Percentiles rank a stretch among this genome's conserved stretches.
These are phyloP conservation scores for Pseudognaphalium luteoalbum DNA, from an alignment of 129 eudicot genomes.

Conservation along the genomic window DNA sequence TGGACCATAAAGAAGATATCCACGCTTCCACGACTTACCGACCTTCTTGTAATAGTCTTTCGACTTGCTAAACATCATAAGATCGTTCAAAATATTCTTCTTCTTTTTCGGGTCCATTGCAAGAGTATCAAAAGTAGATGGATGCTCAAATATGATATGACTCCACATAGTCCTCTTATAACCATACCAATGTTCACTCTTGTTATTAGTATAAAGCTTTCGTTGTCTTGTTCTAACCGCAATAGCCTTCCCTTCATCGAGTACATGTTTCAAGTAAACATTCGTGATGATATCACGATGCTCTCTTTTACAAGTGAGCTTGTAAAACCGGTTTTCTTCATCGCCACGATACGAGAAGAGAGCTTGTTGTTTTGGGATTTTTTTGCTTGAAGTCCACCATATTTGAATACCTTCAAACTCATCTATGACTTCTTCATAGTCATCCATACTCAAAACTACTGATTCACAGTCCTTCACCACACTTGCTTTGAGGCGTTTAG, in stretches of 20 bases:
- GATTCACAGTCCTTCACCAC: slow-evolving; percentile 37
- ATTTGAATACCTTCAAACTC: slow-evolving; percentile 41
- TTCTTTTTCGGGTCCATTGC: slow-evolving; percentile 59
- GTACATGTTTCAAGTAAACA: slow-evolving; percentile 42
- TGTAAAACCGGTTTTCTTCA: slow-evolving; percentile 43
- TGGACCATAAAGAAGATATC: slow-evolving; percentile 63
- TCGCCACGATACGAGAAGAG: slow-evolving; percentile 33
- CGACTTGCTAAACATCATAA: slow-evolving; percentile 36
- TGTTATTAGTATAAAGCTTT: slow-evolving; percentile 52
- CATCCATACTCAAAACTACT: slow-evolving; percentile 49
- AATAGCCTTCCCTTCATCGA: slow-evolving; percentile 59
- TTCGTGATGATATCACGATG: slow-evolving; percentile 38
- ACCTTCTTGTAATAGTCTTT: slow-evolving; percentile 57
- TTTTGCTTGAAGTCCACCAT: slow-evolving; percentile 45
- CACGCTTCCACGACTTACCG: slow-evolving; percentile 68
- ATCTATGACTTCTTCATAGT: slow-evolving; percentile 50
- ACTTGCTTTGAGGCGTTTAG: slow-evolving; percentile 46
- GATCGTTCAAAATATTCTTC: slow-evolving; percentile 46
- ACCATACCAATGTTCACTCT: slow-evolving; percentile 27
- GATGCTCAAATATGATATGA: slow-evolving; percentile 52
- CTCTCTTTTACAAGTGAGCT: slow-evolving; percentile 41
- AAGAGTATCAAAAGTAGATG: slow-evolving; percentile 52
- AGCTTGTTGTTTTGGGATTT: slow-evolving; percentile 21
- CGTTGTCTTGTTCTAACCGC: slow-evolving; percentile 38
- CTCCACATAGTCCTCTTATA: slow-evolving; percentile 41